These are phyloP conservation scores for Dendrocalamus sinicus DNA, from an alignment of 176 grass and related monocot genomes.

Conservation along the genomic window DNA sequence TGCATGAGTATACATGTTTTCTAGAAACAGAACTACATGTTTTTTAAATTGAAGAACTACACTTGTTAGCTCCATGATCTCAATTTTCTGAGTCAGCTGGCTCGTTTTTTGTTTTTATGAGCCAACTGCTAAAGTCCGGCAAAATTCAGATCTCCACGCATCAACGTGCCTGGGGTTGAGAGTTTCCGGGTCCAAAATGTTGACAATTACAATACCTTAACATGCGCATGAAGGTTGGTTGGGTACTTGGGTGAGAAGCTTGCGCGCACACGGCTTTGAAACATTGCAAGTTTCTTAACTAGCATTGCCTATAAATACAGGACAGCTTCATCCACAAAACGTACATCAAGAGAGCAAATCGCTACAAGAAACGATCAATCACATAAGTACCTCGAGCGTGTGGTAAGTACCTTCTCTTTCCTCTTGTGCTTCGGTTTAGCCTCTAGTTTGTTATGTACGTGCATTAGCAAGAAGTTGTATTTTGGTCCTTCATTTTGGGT, in stretches of 20 bases:
- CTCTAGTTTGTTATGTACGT: too few species aligned
- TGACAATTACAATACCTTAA: slow-evolving; percentile 12
- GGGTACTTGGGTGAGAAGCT: too few species aligned
- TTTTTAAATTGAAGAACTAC: not conserved
- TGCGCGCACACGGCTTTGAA: not conserved
- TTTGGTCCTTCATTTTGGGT: not conserved
- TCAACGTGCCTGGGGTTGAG: not conserved
- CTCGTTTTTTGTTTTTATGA: not conserved
- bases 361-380: not conserved
- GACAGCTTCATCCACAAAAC: not conserved
- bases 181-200: slow-evolving; percentile 25
- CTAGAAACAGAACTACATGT: too few species aligned
- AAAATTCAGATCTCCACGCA: slow-evolving; percentile 13
- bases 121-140: not conserved
- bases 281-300: too few species aligned
- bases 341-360: not conserved
- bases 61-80: not conserved
- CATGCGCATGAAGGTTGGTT: not conserved
- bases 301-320: not conserved
- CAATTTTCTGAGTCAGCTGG: not conserved
- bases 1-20: too few species aligned
- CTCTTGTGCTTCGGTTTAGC: not conserved
- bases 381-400: not conserved
- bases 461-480: not conserved
- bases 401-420: not conserved